These are phyloP conservation scores for Neurospora sp. DNA, from an alignment of 2,329 filamentous ascomycete genomes.

Conservation along the genomic window DNA sequence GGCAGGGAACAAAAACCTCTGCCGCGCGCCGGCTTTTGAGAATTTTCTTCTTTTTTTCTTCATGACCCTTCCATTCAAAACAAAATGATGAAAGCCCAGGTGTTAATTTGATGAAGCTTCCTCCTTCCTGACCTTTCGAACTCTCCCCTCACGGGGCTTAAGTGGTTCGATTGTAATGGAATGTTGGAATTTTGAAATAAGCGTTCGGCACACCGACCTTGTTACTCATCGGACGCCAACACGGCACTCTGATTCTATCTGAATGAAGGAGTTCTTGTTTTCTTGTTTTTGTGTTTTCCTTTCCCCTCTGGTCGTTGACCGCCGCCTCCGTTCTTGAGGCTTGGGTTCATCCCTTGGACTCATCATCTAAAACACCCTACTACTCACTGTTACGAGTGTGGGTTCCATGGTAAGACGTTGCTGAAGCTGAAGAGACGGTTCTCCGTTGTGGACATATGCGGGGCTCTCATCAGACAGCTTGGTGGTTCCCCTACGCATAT, in stretches of 20 bases:
- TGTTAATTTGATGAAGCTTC: slow-evolving; percentile 81
- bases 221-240: slow-evolving; percentile 92
- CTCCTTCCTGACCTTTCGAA: slow-evolving; percentile 55
- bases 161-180: slow-evolving; percentile 67
- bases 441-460: background rate
- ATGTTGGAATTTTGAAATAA: slow-evolving; percentile 76
- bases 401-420: background rate
- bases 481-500: background rate
- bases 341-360: background rate
- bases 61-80: slow-evolving; percentile 95
- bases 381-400: background rate
- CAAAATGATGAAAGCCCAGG: slow-evolving; percentile 99
- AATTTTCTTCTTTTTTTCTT: slow-evolving; percentile 43
- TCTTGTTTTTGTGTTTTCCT: slow-evolving; percentile 1
- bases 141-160: slow-evolving; percentile 85
- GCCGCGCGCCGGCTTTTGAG: slow-evolving; percentile 20
- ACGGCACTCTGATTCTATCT: slow-evolving; percentile 82
- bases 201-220: slow-evolving; percentile 99
- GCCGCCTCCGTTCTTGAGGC: background rate
- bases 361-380: background rate
- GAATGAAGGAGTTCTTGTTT: slow-evolving; percentile 20
- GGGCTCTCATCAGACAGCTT: background rate
- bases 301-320: background rate
- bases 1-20: slow-evolving; percentile 20
- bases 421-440: background rate